Base-by-base conservation (phyloP, 192 early-diverging fungal species). In the Podila epigama region DNA sequence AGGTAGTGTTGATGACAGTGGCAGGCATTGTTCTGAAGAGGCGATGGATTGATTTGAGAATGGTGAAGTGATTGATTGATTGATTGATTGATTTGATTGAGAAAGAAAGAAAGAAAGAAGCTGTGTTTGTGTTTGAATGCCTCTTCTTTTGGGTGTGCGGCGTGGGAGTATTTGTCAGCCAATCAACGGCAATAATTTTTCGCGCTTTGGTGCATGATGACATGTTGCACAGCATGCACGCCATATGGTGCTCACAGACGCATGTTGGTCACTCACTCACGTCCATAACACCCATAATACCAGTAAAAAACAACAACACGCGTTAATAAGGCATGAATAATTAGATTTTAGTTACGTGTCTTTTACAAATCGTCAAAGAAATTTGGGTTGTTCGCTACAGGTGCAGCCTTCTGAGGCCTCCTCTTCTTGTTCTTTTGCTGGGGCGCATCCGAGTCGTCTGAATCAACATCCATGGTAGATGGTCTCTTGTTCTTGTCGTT, bases 391-490 rank as follows among this genome's bases (percentile, higher is more conserved):
- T 9, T 68, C 3, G 42, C 44, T 28, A 55, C 60, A 22, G 66
- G 60, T 4, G 73, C 66, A 16, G 59, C 58, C 50, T 68, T 77
- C 61, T 77, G 68, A 35, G 73, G 73, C 13, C 66, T 65, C 39
- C 61, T 62, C 39, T 60, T 67, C 11, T 15, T 32, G 27, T 64
- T 60, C 39, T 60, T 77, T 15, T 68, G 63, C 61, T 68, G 63
- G n/a, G 73, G 73, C 33, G 60, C 66, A 34, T 77, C 73, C 20
- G 70, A 73, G n/a, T 77, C 72, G 50, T 77, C 73, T 31, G 73
- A 77, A 22, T 77, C 80, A 37, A 70, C 64, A 62, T 70, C 68
- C 66, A 68, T 79, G 8, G 18, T 33, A 32, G 56, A 58, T 61
- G 81, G 18, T 52, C 53, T 42, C 37, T 66, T 39, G 11, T 82